Evolutionary conservation across 768 basidiomycete species (phyloP), one percentile per base, ranked within the genome.

Genomic region (Phylloporus arenicola): DNA sequence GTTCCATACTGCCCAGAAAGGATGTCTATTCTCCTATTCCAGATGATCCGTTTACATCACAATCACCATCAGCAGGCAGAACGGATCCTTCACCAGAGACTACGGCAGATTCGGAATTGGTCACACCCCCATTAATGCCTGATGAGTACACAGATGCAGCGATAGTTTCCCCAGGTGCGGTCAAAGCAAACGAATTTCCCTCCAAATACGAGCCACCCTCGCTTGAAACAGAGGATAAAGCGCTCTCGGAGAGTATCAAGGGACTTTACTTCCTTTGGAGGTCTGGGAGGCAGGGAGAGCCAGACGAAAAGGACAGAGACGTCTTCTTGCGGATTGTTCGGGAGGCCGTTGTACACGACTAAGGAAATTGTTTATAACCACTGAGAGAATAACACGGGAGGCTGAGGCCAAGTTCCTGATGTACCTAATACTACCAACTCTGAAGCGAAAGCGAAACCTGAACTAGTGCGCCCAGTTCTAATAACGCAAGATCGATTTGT

Each of bases 231-330:
- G 67, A 56, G 17, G 70, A 74, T 43, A 70, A 70, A 24, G 73
- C 77, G 17, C 65, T 86, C 41, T 73, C 69, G 35, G 75, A 79
- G 33, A 73, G 76, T 29, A 75, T 85, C 43, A 73, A 70, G 51
- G 77, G 80, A 2, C 62, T 88, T 35, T 85, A 79, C 63, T 69
- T 63, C 25, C 72, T 86, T 19, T 86, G 86, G 84, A 78, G 68
- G 60, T 58, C 73, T 10, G 67, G 72, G 25, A 69, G 64, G 43
- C 56, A 50, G 45, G 62, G 50, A 17, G 52, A 53, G 25, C 35
- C 45, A 0, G 58, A 53, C 9, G 61, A 56, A 22, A 60, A 59
- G 19, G 64, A 60, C 31, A 63, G 51, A 24, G 59, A 48, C n/a
- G 39, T 48, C 38, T 74, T 74, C 57, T 51, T 73, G 47, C 61